Base-by-base conservation (phyloP, 345 rosid genomes). In the Linum usitatissimum region DNA sequence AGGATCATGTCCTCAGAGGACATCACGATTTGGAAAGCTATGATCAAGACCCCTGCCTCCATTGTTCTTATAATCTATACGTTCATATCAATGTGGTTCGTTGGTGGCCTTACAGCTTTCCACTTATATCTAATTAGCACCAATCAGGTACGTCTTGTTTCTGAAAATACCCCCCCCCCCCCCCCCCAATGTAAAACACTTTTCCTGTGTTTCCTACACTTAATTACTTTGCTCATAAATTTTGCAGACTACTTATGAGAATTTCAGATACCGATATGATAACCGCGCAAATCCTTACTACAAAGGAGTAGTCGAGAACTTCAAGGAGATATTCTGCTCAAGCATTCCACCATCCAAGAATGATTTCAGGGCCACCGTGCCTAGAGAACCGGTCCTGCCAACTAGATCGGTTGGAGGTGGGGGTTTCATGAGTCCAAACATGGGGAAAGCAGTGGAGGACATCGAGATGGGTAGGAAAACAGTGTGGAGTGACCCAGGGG, bases 381-480 rank as follows among this genome's bases (percentile, higher is more conserved):
- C 42, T 49, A 61, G 62, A 55, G 98, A 92, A 66, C 87, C 88
- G 28, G 80, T 74, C 15, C 63, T 84, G 57, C 84, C 93, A 58
- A 70, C 82, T 18, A 80, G 91, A 70, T 55, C 84, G 3, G 76
- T 78, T 38, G 85, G 82, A 17, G 85, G 82, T 18, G 86, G 91
- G 3, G 87, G 97, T 57, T 92, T 89, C 62, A 89, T 87, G 96
- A 92, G 97, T 73, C 98, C 97, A 34, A 92, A 83, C 77, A 87
- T 89, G 91, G 98, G 95, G 53, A 89, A 84, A 73, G 84, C 84
- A 3, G 84, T 73, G 10, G 96, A 84, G 80, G 94, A 92, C 75
- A 89, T 92, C 63, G 98, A 92, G 69, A 87, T 87, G 96, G 96
- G 98, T 45, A 84, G 98, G 74, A 92, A 89, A 57, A 87, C 93